Evolutionary conservation across 768 basidiomycete genomes (phyloP).

Genomic region (Calocera cornea): DNA sequence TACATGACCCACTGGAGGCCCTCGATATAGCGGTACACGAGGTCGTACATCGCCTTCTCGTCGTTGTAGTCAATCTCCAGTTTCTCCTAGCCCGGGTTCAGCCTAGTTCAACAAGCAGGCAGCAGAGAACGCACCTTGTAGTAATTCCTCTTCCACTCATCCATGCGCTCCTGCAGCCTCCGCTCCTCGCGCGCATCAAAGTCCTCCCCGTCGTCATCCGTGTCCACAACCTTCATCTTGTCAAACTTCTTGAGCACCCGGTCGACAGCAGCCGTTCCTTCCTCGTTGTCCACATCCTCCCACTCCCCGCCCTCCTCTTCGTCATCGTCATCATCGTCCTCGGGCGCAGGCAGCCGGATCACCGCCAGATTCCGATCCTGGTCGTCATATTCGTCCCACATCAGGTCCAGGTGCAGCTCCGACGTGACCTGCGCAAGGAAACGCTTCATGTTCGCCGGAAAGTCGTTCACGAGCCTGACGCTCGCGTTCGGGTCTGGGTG

Average conservation of each 20-base stretch:
- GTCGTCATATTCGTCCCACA: slow-evolving; percentile 93
- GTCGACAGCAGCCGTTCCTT: slow-evolving; percentile 58
- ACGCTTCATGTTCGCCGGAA: slow-evolving; percentile 63
- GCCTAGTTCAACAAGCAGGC: slow-evolving; percentile 12
- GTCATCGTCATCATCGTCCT: slow-evolving; percentile 19
- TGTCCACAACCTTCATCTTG: slow-evolving; percentile 61
- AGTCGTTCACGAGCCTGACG: slow-evolving; percentile 60
- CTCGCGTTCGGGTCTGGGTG: slow-evolving; percentile 21
- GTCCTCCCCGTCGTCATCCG: slow-evolving; percentile 41
- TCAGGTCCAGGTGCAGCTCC: slow-evolving; percentile 59
- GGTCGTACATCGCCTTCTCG: slow-evolving; percentile 45
- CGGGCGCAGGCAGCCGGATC: slow-evolving; percentile 42
- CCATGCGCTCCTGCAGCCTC: slow-evolving; percentile 68
- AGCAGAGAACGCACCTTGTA: slow-evolving; percentile 48
- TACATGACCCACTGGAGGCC: slow-evolving; percentile 99
- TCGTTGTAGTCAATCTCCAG: slow-evolving; percentile 66
- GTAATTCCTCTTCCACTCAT: slow-evolving; percentile 81
- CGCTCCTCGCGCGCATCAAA: slow-evolving; percentile 70
- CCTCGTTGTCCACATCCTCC: slow-evolving; percentile 51
- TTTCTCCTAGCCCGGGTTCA: slow-evolving; percentile 49
- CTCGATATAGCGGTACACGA: slow-evolving; percentile 75
- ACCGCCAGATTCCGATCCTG: slow-evolving; percentile 66
- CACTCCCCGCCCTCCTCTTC: slow-evolving; percentile 25
- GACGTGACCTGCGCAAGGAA: slow-evolving; percentile 67
- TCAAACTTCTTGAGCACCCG: slow-evolving; percentile 80